Base-by-base conservation (phyloP, 1,284 basidiomycete species). In the Entoloma clypeatum region DNA sequence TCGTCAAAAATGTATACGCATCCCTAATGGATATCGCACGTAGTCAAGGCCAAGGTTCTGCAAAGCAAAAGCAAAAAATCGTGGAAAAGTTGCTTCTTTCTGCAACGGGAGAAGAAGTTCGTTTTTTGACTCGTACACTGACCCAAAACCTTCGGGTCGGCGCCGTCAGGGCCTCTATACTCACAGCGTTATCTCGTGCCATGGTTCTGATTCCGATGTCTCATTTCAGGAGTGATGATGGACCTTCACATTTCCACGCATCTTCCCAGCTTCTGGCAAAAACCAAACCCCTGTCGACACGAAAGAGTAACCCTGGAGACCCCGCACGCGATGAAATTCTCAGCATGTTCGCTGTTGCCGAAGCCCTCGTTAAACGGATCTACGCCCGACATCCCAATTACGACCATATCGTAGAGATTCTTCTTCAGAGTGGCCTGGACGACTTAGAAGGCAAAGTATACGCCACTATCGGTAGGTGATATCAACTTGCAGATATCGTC, bases 331-430 rank as follows among this genome's bases (percentile, higher is more conserved):
- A 74, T 21, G 63, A 71, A 17, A 58, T 86, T 9, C 57, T 68
- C 31, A 58, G 55, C 3, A 69, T 67, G 27, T 82, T 78, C 54
- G 47, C 64, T 4, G 59, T 59, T 26, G 84, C 86, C 2, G 83
- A 87, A 55, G 71, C 67, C 5, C 53, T 89, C 16, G 62, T 96
- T 7, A 79, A 83, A 54, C 78, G 77, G 49, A 81, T 89, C 1
- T 94, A 87, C 56, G 89, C 89, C 9, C 79, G 86, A 43, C 92
- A 94, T 69, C 93, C 93, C 10, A 88, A 91, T 58, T 93, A 92
- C 57, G 81, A 82, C 36, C 74, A 92, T 53, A 83, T 97, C 26
- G 70, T 86, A 5, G 62, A 66, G 2, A 88, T 81, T 9, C 61
- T 91, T 22, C 65, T 85, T n/a, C 61, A 75, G 7, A 64, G 57